Conservation (phyloP, 306 rosid genomes). For the Dryas drummondii region DNA sequence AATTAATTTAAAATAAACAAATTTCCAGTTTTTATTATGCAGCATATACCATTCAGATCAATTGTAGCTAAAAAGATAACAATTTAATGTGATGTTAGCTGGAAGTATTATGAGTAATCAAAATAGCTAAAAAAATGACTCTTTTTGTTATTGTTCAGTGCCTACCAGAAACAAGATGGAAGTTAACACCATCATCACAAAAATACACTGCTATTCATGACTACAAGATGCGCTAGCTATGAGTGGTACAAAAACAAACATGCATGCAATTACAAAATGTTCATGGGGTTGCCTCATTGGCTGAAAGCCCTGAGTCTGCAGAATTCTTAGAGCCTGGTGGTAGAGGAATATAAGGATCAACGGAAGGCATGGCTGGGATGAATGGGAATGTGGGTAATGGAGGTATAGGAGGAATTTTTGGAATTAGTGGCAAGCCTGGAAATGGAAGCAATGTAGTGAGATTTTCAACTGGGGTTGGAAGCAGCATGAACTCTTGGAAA, state of each 20-base stretch:
- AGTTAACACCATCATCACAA: background rate
- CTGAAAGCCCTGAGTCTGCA: background rate
- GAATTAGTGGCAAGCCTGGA: background rate
- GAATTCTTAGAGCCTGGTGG: background rate
- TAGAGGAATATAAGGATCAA: background rate
- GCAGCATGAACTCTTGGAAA: background rate
- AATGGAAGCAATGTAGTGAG: background rate
- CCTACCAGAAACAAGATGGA: background rate
- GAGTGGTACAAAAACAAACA: background rate
- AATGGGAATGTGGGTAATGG: slow-evolving; percentile 9
- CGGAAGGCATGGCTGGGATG: background rate
- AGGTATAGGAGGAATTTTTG: slow-evolving; percentile 19
- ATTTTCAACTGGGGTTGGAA: background rate
- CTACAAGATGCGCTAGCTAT: background rate
- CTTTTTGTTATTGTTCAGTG: background rate
- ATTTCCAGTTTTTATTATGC: too few species aligned
- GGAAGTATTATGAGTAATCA: background rate
- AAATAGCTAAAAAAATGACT: background rate
- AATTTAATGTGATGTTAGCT: too few species aligned
- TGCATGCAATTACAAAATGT: background rate
- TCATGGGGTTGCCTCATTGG: slow-evolving; percentile 4
- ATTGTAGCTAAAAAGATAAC: background rate
- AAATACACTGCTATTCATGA: background rate
- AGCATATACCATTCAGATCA: background rate
- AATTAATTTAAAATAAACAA: background rate